Percentiles rank a stretch among this genome's conserved stretches.
These are phyloP conservation scores for Zoysia matrella DNA, from an alignment of 202 grass and related monocot species.

Conservation along the genomic window DNA sequence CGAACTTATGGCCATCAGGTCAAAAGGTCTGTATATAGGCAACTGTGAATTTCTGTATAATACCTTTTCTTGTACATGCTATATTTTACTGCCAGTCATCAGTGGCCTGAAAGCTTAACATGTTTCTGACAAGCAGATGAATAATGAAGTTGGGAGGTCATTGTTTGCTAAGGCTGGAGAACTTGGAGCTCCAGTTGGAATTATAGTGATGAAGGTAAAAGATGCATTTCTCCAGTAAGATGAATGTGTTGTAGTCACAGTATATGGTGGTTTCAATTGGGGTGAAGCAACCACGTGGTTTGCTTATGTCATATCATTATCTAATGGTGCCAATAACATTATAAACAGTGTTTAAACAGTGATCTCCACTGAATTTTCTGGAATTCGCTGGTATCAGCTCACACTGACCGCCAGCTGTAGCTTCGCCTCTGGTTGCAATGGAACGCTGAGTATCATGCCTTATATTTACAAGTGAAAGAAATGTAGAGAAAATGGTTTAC, in stretches of 20 bases:
- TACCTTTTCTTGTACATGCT: background rate
- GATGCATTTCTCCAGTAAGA: background rate
- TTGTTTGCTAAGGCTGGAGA: slow-evolving; percentile 87
- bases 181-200: slow-evolving; percentile 82
- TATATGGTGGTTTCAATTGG: background rate
- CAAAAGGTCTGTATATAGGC: slow-evolving; percentile 73
- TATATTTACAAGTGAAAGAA: background rate
- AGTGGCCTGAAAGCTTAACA: slow-evolving; percentile 24
- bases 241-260: background rate
- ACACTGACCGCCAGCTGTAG: too few species aligned
- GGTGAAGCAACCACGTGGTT: too few species aligned
- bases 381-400: too few species aligned
- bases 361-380: too few species aligned
- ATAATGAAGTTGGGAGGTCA: slow-evolving; percentile 79
- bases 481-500: slow-evolving; percentile 7
- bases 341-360: too few species aligned
- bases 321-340: too few species aligned
- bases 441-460: background rate
- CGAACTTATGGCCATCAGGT: slow-evolving; percentile 79
- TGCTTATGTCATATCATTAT: too few species aligned
- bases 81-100: slow-evolving; percentile 5
- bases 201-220: slow-evolving; percentile 83
- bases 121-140: slow-evolving; percentile 62
- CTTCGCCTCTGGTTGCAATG: background rate
- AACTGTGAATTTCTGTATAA: background rate